Conservation (phyloP, 441 rosid genomes). For the Aleurites moluccanus region DNA sequence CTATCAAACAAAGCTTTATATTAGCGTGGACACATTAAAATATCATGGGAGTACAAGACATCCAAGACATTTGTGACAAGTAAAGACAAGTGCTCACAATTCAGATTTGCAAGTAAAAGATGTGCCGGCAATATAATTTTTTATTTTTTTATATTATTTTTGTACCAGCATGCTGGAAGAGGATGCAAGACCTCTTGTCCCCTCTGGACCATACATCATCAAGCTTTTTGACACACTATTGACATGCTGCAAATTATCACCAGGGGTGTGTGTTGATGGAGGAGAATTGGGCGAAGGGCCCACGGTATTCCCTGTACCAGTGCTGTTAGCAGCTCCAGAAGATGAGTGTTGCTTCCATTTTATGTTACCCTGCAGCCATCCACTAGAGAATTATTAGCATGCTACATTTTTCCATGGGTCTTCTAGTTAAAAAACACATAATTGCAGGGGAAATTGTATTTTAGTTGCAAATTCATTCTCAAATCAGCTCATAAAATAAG, state of each 20-base stretch:
- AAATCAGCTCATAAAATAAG: slow-evolving; percentile 15
- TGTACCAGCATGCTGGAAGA: slow-evolving; percentile 59
- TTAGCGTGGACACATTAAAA: neutral
- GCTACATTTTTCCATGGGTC: neutral
- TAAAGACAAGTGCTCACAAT: neutral
- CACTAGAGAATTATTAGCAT: slow-evolving; percentile 17
- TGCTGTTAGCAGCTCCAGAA: slow-evolving; percentile 68
- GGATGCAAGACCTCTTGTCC: slow-evolving; percentile 47
- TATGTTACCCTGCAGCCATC: slow-evolving; percentile 47
- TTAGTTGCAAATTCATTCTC: slow-evolving; percentile 9
- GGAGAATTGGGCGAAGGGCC: slow-evolving; percentile 68
- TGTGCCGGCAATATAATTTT: neutral
- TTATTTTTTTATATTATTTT: neutral
- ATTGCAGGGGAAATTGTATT: slow-evolving; percentile 3
- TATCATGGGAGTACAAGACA: neutral
- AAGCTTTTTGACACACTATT: slow-evolving; percentile 45
- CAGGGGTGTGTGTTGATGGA: slow-evolving; percentile 68
- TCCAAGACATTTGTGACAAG: neutral
- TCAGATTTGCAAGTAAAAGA: neutral
- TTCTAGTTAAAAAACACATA: slow-evolving; percentile 6
- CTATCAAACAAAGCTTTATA: neutral
- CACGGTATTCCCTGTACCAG: slow-evolving; percentile 64
- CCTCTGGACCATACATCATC: slow-evolving; percentile 49
- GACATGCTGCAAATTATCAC: slow-evolving; percentile 55
- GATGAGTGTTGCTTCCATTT: slow-evolving; percentile 66